Evolutionary conservation across 75 land plant species (phyloP), one percentile per base, ranked within the genome.

Genomic region (Azolla pinnata): DNA sequence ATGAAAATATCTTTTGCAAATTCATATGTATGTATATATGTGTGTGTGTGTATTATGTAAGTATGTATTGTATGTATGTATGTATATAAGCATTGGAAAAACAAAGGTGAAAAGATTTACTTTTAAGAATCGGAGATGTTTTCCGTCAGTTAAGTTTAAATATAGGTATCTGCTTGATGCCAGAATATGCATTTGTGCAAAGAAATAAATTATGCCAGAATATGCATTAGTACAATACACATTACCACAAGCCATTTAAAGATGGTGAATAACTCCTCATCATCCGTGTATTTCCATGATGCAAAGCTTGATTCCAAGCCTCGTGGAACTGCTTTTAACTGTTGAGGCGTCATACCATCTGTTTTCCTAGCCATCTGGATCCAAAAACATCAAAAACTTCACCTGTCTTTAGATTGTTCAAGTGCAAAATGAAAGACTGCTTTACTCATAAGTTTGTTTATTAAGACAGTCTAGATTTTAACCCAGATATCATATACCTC

Each of bases 281-380:
- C 79, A 60, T 91, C 97, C 29, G 74, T 63, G 49, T 71, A 72
- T 44, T 84, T 91, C 62, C 57, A 77, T 33, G 81, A 66, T 48
- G 82, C 83, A 21, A 92, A 85, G 75, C 64, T 76, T 19, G 68
- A 69, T 68, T 91, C 92, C 58, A 91, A 64, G 0, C 83, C 72
- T 38, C 67, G 23, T 27, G 97, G 97, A 46, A 91, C 84, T 66
- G 54, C 74, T 57, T 84, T 72, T 29, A 91, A 63, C 57, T 87
- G 83, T 29, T 69, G 45, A 26, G 84, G 83, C 34, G 76, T 74
- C 29, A 91, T 64, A n/a, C 83, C 75, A 52, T 69, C 64, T 23
- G 88, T 91, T 73, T 91, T 91, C 55, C 82, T 77, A 45, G 88
- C 87, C 57, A 86, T 82, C 90, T 86, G 60, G 42, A 78, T 44